phyloP scores from a whole-genome alignment of 2,329 filamentous ascomycete genomes.

The Penicillium aurantiogriseum region DNA sequence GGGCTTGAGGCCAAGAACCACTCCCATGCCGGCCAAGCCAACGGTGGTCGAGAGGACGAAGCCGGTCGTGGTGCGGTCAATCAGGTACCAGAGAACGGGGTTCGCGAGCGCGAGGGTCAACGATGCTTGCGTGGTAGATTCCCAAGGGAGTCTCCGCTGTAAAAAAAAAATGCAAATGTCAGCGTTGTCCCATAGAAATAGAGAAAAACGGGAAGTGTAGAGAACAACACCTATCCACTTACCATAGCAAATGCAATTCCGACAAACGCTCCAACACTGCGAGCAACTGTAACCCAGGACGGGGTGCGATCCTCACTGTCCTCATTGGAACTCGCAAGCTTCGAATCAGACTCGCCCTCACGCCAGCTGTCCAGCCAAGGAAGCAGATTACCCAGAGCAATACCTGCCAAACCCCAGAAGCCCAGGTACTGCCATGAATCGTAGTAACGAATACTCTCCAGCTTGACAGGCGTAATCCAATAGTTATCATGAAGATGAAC shows the following conservation, averaged over 20 bases:
- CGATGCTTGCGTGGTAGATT: conserved; percentile 90
- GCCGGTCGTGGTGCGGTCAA: conserved; percentile 84
- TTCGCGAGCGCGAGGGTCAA: conserved; percentile 86
- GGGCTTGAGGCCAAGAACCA: conserved; percentile 73
- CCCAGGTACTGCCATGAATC: conserved; percentile 65
- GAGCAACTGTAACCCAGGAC: conserved; percentile 68
- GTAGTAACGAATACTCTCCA: conserved; percentile 55
- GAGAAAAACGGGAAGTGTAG: background rate
- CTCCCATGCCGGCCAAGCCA: conserved; percentile 68
- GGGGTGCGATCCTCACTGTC: conserved; percentile 31
- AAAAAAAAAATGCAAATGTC: conserved; percentile 8
- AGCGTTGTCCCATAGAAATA: conserved; percentile 4
- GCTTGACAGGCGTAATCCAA: conserved; percentile 60
- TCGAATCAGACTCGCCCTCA: conserved; percentile 49
- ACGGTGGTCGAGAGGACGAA: conserved; percentile 75
- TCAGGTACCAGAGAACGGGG: conserved; percentile 91
- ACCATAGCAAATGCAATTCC: conserved; percentile 81
- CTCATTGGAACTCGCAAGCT: conserved; percentile 29
- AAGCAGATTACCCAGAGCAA: conserved; percentile 73
- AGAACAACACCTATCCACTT: conserved; percentile 41
- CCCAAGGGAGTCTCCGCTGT: conserved; percentile 86
- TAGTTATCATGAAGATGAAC: conserved; percentile 72
- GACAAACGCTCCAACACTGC: conserved; percentile 68
- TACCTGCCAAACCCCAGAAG: conserved; percentile 79
- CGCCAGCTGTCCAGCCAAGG: conserved; percentile 81